A percentile compares a stretch with the other conserved stretches of the same genome.
Evolutionary conservation across 192 early-diverging fungal genomes (phyloP).

Genomic region (Entomortierella chlamydospora): DNA sequence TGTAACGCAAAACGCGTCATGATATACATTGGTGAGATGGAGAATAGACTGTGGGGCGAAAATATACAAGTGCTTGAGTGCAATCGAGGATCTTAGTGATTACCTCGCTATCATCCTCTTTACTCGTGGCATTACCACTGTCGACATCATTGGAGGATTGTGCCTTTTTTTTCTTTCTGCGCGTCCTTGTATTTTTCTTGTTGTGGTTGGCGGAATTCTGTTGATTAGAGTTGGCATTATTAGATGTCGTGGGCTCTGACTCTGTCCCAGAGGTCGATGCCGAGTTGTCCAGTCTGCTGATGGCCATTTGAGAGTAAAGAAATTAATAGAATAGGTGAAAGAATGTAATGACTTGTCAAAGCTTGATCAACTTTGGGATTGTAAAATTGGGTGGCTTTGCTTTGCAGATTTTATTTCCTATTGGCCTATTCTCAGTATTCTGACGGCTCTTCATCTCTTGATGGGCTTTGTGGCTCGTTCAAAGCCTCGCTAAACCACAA

Average conservation of each 20-base stretch:
- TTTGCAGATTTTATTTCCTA: background rate
- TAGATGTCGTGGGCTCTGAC: conserved; percentile 14
- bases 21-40: background rate
- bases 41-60: no score
- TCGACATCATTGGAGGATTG: background rate
- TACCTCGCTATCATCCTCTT: conserved; percentile 9
- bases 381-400: conserved; percentile 8
- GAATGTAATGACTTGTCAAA: background rate
- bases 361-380: no score
- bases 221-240: background rate
- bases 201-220: conserved; percentile 6
- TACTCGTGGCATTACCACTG: conserved; percentile 1
- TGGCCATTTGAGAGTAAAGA: conserved; percentile 21
- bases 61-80: no score
- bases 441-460: no score
- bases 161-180: conserved; percentile 51
- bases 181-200: conserved; percentile 27
- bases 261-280: conserved; percentile 15
- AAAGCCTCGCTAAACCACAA: conserved; percentile 20
- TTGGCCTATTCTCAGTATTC: no score
- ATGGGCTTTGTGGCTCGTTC: background rate
- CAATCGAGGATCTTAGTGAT: no score
- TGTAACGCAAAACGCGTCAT: background rate
- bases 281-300: conserved; percentile 17
- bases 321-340: background rate